phyloP scores from a whole-genome alignment of 371 early-diverging fungal species.

The Mortierella sp. region DNA sequence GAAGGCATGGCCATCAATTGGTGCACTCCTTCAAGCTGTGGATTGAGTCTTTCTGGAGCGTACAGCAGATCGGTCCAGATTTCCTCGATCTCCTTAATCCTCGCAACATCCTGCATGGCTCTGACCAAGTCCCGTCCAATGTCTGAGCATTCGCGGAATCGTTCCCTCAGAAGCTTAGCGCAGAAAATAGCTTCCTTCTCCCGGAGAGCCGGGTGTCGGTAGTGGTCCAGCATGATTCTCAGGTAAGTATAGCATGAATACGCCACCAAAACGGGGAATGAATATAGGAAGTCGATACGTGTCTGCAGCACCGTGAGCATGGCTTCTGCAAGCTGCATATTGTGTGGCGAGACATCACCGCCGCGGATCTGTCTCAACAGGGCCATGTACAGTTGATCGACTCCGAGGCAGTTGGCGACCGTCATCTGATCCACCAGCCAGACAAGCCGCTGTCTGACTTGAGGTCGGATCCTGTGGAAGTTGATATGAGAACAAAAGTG shows the following conservation, averaged over 20 bases:
- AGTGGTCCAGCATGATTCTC: slow-evolving; percentile 67
- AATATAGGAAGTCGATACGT: slow-evolving; percentile 59
- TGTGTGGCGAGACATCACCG: slow-evolving; percentile 67
- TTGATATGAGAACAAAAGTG: slow-evolving; percentile 56
- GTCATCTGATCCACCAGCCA: slow-evolving; percentile 75
- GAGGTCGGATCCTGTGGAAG: slow-evolving; percentile 69
- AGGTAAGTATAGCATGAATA: slow-evolving; percentile 69
- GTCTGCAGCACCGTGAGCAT: slow-evolving; percentile 63
- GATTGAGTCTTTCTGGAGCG: slow-evolving; percentile 66
- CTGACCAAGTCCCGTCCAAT: slow-evolving; percentile 81
- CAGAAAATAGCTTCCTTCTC: slow-evolving; percentile 68
- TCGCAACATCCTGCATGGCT: slow-evolving; percentile 72
- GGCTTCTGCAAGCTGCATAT: slow-evolving; percentile 64
- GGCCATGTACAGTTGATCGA: slow-evolving; percentile 66
- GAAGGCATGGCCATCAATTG: slow-evolving; percentile 64
- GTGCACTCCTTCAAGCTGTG: slow-evolving; percentile 63
- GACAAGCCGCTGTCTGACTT: slow-evolving; percentile 59
- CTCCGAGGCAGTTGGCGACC: slow-evolving; percentile 58
- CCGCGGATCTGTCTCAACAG: slow-evolving; percentile 75
- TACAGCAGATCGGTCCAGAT: slow-evolving; percentile 72
- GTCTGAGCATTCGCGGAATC: slow-evolving; percentile 63
- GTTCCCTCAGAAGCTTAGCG: slow-evolving; percentile 62
- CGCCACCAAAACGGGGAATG: slow-evolving; percentile 64
- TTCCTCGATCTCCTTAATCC: slow-evolving; percentile 67
- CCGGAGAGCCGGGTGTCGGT: slow-evolving; percentile 57